phyloP scores from a whole-genome alignment of 176 grass and related monocot genomes.

The Oryza meridionalis region DNA sequence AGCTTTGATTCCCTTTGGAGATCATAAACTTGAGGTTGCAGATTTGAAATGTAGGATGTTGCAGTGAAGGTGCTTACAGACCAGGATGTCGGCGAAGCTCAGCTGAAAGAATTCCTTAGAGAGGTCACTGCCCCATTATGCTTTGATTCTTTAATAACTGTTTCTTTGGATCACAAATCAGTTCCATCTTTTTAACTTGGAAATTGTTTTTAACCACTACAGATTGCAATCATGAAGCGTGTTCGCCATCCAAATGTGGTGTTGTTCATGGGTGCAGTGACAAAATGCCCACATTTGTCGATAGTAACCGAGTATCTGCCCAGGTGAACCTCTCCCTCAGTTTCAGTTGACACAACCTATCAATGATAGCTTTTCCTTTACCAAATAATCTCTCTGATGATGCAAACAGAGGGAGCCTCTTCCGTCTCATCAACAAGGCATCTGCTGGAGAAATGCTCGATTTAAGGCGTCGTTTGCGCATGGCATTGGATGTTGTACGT shows the following conservation, averaged over 20 bases:
- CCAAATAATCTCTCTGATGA: background rate
- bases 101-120: slow-evolving; percentile 88
- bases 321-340: slow-evolving; percentile 43
- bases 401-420: slow-evolving; percentile 85
- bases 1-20: slow-evolving; percentile 14
- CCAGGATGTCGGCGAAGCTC: slow-evolving; percentile 68
- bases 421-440: slow-evolving; percentile 75
- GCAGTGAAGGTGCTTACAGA: slow-evolving; percentile 89
- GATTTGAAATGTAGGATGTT: slow-evolving; percentile 70
- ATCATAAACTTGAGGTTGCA: slow-evolving; percentile 33
- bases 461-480: slow-evolving; percentile 71
- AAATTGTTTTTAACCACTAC: background rate
- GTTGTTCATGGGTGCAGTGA: slow-evolving; percentile 94
- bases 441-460: slow-evolving; percentile 77
- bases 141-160: background rate
- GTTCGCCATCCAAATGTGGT: slow-evolving; percentile 90
- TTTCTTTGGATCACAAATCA: background rate
- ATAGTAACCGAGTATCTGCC: slow-evolving; percentile 96
- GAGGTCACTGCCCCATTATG: slow-evolving; percentile 52
- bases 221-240: slow-evolving; percentile 97
- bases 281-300: slow-evolving; percentile 75
- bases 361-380: background rate
- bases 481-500: slow-evolving; percentile 89
- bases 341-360: background rate
- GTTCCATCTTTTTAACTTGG: background rate